Base-by-base conservation (phyloP, 805 yeast genomes). In the Ogataea trehaloabstinens region DNA sequence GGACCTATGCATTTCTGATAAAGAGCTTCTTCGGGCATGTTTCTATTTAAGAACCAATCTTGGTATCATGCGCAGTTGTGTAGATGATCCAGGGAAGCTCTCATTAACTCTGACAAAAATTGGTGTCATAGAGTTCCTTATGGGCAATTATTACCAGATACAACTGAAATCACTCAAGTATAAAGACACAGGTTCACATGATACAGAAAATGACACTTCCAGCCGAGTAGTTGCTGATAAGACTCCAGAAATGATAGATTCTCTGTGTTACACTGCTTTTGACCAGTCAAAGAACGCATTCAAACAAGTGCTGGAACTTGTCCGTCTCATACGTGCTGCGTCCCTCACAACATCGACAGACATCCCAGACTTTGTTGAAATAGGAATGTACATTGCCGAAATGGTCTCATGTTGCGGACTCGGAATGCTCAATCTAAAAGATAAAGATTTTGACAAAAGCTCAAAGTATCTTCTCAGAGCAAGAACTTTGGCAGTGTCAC, bases 1-100 rank as follows among this genome's bases (percentile, higher is more conserved):
- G 7, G 53, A 56, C 30, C 28, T 56, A 10, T 44, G 57, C 31
- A 42, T 57, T n/a, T 47, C 52, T 25, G 45, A 48, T 17, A 56
- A 52, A 13, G 53, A 46, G 29, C 37, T 48, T 12, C 33, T 44
- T 11, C 50, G 50, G n/a, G 53, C 60, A 2, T 25, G 40, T 6
- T 20, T 34, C 15, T 41, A 42, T 24, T 24, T 44, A 24, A 39
- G 37, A 15, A 37, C 46, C 20, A 46, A 42, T 19, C 19, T 47
- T 31, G 20, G 37, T 13, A 33, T 47, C 34, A 44, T 47, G 48
- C 48, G 41, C 27, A 42, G 48, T 27, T 41, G 42, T 16, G 33
- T 38, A 18, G 51, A 47, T 27, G 46, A 47, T 32, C 48, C 51
- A 10, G 51, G 51, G 17, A 47, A 47, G 36, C 28, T 44, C 12